Evolutionary conservation across 2,329 filamentous ascomycete species (phyloP).

Genomic region (Magnaporthiopsis poae): DNA sequence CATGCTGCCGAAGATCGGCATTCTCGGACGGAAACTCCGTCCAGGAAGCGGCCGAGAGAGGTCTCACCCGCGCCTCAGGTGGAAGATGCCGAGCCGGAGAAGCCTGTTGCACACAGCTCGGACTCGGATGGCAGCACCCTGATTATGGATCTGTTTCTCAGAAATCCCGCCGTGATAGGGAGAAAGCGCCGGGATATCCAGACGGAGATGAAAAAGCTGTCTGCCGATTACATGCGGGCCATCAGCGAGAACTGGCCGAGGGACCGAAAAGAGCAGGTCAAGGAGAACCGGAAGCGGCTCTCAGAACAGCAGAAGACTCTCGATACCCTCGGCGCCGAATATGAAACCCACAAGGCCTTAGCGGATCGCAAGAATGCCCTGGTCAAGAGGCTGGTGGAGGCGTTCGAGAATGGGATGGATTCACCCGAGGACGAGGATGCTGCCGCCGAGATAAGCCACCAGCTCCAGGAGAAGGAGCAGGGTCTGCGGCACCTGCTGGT

Average conservation of each 20-base stretch:
- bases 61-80: not conserved
- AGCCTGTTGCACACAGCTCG: conserved; percentile 16
- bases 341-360: conserved; percentile 33
- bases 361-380: conserved; percentile 35
- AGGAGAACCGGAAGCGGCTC: conserved; percentile 39
- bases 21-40: not conserved
- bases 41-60: not conserved
- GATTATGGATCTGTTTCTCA: conserved; percentile 27
- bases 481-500: conserved; percentile 31
- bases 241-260: conserved; percentile 37
- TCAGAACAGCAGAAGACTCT: conserved; percentile 36
- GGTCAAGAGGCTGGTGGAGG: conserved; percentile 36
- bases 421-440: conserved; percentile 41
- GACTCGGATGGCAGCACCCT: conserved; percentile 21
- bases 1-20: not conserved
- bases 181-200: conserved; percentile 29
- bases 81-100: not conserved
- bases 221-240: conserved; percentile 35
- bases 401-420: conserved; percentile 40
- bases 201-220: conserved; percentile 35
- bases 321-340: conserved; percentile 29
- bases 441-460: conserved; percentile 37
- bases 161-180: conserved; percentile 23
- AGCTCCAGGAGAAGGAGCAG: conserved; percentile 34
- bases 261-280: conserved; percentile 36